These are phyloP conservation scores for Mycena venus DNA, from an alignment of 768 basidiomycete species.

Conservation along the genomic window DNA sequence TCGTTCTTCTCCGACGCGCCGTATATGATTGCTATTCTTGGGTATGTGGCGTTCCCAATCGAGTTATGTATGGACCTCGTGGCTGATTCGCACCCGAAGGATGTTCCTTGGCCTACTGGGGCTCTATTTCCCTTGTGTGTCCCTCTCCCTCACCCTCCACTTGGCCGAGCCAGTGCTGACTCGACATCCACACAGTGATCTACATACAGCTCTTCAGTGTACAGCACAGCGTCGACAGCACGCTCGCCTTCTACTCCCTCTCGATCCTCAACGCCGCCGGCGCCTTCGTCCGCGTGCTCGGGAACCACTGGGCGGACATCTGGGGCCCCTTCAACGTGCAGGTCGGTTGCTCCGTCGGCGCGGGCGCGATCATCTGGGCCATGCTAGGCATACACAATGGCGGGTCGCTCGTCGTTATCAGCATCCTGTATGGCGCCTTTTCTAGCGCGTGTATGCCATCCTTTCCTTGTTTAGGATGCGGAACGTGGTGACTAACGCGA, in stretches of 20 bases:
- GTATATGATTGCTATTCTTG: slow-evolving; percentile 13
- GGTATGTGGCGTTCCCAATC: not conserved
- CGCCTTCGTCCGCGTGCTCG: slow-evolving; percentile 8
- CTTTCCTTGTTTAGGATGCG: not conserved
- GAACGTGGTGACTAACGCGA: no score
- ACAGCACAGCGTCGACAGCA: slow-evolving; percentile 14
- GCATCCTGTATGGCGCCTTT: slow-evolving; percentile 1
- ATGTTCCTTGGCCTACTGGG: not conserved
- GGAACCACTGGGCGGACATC: slow-evolving; percentile 2
- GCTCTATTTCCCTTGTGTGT: slow-evolving; percentile 23
- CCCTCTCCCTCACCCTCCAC: not conserved
- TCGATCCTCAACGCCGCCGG: slow-evolving; percentile 3
- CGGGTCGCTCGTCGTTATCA: slow-evolving; percentile 9
- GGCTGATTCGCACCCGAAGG: not conserved
- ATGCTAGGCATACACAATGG: not conserved
- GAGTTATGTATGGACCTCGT: not conserved
- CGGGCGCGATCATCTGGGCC: not conserved
- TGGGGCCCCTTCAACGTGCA: slow-evolving; percentile 15
- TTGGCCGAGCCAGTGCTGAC: not conserved
- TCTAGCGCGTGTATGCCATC: not conserved
- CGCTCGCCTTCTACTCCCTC: slow-evolving; percentile 26
- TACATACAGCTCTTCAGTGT: slow-evolving; percentile 25
- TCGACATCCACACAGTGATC: not conserved
- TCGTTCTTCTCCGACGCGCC: slow-evolving; percentile 21
- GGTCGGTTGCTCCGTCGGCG: not conserved